Base-by-base conservation (phyloP, 306 rosid species). In the Quercus bicolor region DNA sequence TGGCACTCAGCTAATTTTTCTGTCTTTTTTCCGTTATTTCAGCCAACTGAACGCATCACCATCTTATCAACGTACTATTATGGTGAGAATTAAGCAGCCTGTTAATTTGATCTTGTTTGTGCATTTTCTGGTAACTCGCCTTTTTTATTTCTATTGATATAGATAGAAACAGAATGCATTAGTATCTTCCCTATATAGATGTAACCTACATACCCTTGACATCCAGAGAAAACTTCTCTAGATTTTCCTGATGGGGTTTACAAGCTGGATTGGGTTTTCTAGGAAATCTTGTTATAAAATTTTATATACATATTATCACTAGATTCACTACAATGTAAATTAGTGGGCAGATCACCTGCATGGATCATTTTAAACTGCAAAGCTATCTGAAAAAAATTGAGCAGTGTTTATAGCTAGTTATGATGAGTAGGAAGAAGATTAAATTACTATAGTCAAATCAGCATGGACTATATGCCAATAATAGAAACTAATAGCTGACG, bases 1-100 rank as follows among this genome's bases (percentile, higher is more conserved):
- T n/a, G 10, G 28, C 16, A 74, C 78, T 80, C 55, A 75, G 60
- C n/a, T 60, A 56, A 64, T 66, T 33, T 10, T 11, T 56, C 45
- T 18, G 4, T 2, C 65, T 79, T 72, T 56, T 71, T 16, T 37
- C 65, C 23, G 60, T 48, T 13, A 77, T 85, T 86, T 72, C 94
- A 92, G 98, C 98, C 98, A 23, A 91, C 24, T 0, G 93, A 92
- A 48, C 97, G 93, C 74, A 91, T 94, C 79, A 85, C 98, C 28
- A 93, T 93, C 84, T 84, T 90, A 77, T 95, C 99, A 65, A 87
- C 98, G 1, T 93, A 93, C 78, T 93, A 93, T 85, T 95, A 93
- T 34, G 99, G 98, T 95, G 85, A 87, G 94, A 78, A 75, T 76
- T 82, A 54, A 73, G 52, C 65, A 79, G 72, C 54, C 21, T 6